Conservation (phyloP, 208 protist species). For the Leishmania braziliensis region DNA sequence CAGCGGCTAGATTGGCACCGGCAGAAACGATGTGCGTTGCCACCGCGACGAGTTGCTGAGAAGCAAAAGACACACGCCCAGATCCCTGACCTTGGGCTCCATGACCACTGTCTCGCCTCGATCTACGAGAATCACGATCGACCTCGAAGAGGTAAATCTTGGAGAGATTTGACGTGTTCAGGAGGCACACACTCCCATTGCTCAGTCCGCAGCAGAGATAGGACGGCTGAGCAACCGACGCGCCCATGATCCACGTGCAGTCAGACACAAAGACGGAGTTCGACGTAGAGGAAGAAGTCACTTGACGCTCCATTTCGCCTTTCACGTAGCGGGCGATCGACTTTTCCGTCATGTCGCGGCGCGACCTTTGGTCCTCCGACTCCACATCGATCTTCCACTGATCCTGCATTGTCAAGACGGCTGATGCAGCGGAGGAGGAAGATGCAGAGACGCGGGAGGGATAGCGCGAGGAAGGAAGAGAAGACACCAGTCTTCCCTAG, state of each 20-base stretch:
- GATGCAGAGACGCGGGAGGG: not conserved
- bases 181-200: slow-evolving; percentile 61
- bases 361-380: slow-evolving; percentile 53
- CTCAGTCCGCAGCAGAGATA: slow-evolving; percentile 69
- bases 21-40: slow-evolving; percentile 15
- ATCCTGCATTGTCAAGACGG: slow-evolving; percentile 14
- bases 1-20: not conserved
- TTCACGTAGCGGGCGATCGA: slow-evolving; percentile 49
- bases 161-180: slow-evolving; percentile 65
- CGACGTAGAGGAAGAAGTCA: slow-evolving; percentile 61
- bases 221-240: slow-evolving; percentile 27
- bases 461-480: not conserved
- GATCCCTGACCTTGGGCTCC: not conserved
- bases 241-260: slow-evolving; percentile 47
- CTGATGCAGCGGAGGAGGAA: not conserved
- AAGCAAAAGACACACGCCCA: not conserved
- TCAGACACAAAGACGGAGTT: slow-evolving; percentile 52
- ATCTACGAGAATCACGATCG: slow-evolving; percentile 20
- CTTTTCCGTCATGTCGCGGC: slow-evolving; percentile 55
- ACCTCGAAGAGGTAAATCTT: slow-evolving; percentile 74
- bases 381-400: slow-evolving; percentile 34
- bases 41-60: slow-evolving; percentile 29
- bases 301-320: slow-evolving; percentile 46
- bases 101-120: slow-evolving; percentile 16
- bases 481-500: not conserved